Conservation (phyloP, 306 rosid species). For the Prunus fruticosa region DNA sequence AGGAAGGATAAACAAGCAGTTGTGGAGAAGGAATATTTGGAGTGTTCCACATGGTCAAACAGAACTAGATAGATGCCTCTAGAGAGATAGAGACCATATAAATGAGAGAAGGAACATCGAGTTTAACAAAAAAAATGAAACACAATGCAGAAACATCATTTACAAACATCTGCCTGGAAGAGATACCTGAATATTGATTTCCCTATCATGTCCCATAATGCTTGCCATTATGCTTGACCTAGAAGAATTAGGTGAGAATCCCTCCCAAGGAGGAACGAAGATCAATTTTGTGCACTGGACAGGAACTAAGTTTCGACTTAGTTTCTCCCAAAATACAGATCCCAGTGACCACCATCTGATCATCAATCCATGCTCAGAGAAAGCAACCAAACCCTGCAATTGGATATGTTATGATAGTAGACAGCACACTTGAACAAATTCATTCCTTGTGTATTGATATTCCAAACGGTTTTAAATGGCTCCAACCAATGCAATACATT, state of each 20-base stretch:
- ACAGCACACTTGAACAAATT: not conserved
- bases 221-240: slow-evolving; percentile 90
- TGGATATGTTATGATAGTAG: slow-evolving; percentile 17
- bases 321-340: slow-evolving; percentile 97
- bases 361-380: slow-evolving; percentile 89
- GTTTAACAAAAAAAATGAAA: not conserved
- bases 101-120: not conserved
- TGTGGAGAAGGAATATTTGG: not conserved
- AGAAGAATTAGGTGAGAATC: slow-evolving; percentile 94
- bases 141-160: not conserved
- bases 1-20: slow-evolving; percentile 11
- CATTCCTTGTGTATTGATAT: slow-evolving; percentile 1
- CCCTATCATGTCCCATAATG: slow-evolving; percentile 54
- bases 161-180: not conserved
- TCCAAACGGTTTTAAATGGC: not conserved
- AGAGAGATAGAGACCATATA: not conserved
- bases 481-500: not conserved
- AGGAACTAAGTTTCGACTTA: slow-evolving; percentile 78
- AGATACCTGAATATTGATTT: slow-evolving; percentile 53
- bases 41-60: slow-evolving; percentile 1
- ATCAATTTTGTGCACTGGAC: slow-evolving; percentile 93
- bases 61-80: not conserved
- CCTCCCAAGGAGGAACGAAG: slow-evolving; percentile 98
- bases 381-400: slow-evolving; percentile 86
- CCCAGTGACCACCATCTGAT: slow-evolving; percentile 99